These are phyloP conservation scores for Coemansia sp. DNA, from an alignment of 192 early-diverging fungal genomes.

Conservation along the genomic window DNA sequence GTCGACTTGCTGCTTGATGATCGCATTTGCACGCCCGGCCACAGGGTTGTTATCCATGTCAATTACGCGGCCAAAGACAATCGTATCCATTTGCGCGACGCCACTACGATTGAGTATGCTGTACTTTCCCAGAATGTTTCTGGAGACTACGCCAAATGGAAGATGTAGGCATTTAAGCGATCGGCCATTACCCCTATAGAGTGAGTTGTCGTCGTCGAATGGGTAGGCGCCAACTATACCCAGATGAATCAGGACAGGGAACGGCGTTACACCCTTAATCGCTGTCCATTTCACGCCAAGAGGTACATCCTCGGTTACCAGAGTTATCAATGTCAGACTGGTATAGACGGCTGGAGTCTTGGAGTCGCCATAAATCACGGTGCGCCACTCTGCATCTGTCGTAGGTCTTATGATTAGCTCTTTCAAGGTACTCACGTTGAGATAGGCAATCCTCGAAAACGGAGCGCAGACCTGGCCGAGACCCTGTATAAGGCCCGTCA, in stretches of 20 bases:
- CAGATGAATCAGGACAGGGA: neutral
- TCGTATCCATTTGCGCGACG: neutral
- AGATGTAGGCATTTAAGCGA: neutral
- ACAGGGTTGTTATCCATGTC: neutral
- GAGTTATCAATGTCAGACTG: neutral
- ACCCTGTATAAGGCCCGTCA: neutral
- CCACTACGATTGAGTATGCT: neutral
- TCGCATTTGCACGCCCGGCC: neutral
- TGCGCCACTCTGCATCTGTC: neutral
- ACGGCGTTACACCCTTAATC: neutral
- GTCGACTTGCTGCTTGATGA: neutral
- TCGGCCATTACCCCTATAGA: neutral
- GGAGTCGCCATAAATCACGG: neutral
- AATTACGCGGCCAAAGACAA: neutral
- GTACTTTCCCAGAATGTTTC: neutral
- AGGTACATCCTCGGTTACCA: no score
- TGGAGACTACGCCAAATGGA: neutral
- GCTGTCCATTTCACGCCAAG: neutral
- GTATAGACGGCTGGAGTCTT: neutral
- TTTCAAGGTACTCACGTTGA: constrained; percentile 2
- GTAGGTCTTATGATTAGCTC: neutral
- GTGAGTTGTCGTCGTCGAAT: neutral
- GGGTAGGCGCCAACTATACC: neutral
- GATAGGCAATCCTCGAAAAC: neutral
- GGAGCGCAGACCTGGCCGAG: neutral